Base-by-base conservation (phyloP, 768 basidiomycete genomes). In the Rickenella mellea region DNA sequence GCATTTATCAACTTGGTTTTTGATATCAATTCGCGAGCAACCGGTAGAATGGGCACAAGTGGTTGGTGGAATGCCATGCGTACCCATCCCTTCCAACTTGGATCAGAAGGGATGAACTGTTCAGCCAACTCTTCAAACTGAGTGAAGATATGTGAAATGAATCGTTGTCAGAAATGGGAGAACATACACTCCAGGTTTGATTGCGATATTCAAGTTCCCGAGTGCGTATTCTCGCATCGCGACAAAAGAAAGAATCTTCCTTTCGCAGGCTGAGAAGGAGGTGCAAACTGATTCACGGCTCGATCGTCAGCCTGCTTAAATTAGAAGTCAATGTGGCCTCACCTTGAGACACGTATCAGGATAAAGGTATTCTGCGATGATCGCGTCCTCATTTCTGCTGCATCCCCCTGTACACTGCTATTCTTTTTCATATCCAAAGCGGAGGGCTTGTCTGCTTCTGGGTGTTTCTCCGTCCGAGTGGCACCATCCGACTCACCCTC, bases 351-450 rank as follows among this genome's bases (percentile, higher is more conserved):
- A 51, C 72, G 71, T 41, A 94, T 83, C 30, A 78, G 67, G 33
- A 91, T 76, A 51, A 93, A 94, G 5, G 80, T 90, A 51, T 90
- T 90, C 58, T 81, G 76, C 0, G 76, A 74, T 1, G 90, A 88
- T 6, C 91, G 75, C 10, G 70, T 74, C 56, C 80, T 84, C 84
- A 87, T 87, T 55, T 83, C 79, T n/a, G 75, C 73, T 2, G 83
- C 82, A 53, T 85, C 84, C 21, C 72, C 73, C 21, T 63, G 62
- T 40, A 38, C 61, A 51, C 32, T 49, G 51, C 31, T 41, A 40
- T 4, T 45, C 43, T 9, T 19, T 24, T 6, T 41, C 25, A 17
- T 14, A 24, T 19, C 28, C 20, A 29, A n/a, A 40, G 43, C n/a
- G n/a, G n/a, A n/a, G n/a, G n/a, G n/a, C n/a, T n/a, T n/a, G n/a